Percentiles rank a stretch among this genome's conserved stretches.
Conservation (phyloP, 106 monocot genomes). For the Dactylorhiza incarnata region DNA sequence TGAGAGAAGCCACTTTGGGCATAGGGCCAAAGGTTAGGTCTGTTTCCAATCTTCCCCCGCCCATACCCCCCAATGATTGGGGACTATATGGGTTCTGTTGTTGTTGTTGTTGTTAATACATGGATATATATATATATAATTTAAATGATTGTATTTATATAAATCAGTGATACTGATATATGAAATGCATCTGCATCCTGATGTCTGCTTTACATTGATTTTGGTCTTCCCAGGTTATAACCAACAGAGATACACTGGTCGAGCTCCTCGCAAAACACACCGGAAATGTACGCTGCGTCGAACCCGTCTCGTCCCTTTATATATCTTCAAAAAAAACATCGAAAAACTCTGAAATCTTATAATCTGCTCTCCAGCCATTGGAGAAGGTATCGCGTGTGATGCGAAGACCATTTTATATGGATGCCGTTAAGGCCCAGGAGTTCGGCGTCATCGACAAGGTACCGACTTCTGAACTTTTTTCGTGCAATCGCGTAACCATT, state of each 20-base stretch:
- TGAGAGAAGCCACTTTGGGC: no score
- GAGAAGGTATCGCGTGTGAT: slow-evolving; percentile 71
- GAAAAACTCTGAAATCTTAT: background rate
- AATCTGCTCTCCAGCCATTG: slow-evolving; percentile 26
- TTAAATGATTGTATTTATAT: no score
- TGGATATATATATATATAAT: no score
- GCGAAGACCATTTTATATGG: slow-evolving; percentile 83
- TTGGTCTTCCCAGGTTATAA: slow-evolving; percentile 53
- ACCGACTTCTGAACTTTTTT: slow-evolving; percentile 1
- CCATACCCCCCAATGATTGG: no score
- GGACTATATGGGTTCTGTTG: no score
- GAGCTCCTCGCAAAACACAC: slow-evolving; percentile 83
- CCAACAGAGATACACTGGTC: slow-evolving; percentile 65
- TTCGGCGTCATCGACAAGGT: slow-evolving; percentile 99
- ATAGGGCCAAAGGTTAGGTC: no score
- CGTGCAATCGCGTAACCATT: background rate
- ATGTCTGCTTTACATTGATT: background rate
- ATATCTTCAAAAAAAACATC: background rate
- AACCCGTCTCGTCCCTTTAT: slow-evolving; percentile 1
- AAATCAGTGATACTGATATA: no score
- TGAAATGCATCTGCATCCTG: background rate
- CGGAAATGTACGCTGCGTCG: slow-evolving; percentile 62
- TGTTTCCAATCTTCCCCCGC: no score
- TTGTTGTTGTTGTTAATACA: no score
- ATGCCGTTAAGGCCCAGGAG: slow-evolving; percentile 73